Evolutionary conservation across 1,284 basidiomycete genomes (phyloP).

Genomic region (Ganoderma multipileum): DNA sequence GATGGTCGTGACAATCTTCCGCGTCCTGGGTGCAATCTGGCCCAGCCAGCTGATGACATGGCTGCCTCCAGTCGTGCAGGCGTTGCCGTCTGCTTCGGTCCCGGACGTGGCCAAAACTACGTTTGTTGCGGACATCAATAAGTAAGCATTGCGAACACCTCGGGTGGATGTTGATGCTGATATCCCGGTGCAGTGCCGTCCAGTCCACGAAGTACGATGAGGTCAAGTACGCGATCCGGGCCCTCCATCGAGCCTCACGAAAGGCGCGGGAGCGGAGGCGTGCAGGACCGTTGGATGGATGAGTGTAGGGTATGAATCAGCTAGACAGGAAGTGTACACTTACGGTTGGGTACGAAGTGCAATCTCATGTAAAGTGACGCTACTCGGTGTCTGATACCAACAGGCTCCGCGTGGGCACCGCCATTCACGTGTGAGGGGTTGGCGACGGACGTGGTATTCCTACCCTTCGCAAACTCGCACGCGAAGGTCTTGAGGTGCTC

Average conservation of each 20-base stretch:
- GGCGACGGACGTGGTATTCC: not conserved
- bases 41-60: conserved; percentile 74
- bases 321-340: conserved; percentile 26
- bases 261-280: conserved; percentile 75
- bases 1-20: conserved; percentile 80
- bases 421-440: not conserved
- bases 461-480: not conserved
- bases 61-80: conserved; percentile 76
- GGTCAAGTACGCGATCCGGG: conserved; percentile 78
- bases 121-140: conserved; percentile 78
- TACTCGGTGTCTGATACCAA: not conserved
- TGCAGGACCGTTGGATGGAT: conserved; percentile 48
- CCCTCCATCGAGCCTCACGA: conserved; percentile 69
- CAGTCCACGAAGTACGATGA: conserved; percentile 72
- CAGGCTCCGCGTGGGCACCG: not conserved
- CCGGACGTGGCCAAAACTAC: conserved; percentile 75
- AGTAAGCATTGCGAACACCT: conserved; percentile 54
- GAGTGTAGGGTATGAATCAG: conserved; percentile 28
- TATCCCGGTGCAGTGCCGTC: conserved; percentile 57
- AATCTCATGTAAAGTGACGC: conserved; percentile 9
- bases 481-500: not conserved
- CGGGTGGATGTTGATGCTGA: conserved; percentile 17
- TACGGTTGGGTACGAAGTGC: conserved; percentile 14
- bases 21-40: conserved; percentile 72
- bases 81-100: conserved; percentile 68